A percentile compares a stretch with the other conserved stretches of the same genome.
Conservation (phyloP, 805 yeast species). For the Candida tammaniensis region DNA sequence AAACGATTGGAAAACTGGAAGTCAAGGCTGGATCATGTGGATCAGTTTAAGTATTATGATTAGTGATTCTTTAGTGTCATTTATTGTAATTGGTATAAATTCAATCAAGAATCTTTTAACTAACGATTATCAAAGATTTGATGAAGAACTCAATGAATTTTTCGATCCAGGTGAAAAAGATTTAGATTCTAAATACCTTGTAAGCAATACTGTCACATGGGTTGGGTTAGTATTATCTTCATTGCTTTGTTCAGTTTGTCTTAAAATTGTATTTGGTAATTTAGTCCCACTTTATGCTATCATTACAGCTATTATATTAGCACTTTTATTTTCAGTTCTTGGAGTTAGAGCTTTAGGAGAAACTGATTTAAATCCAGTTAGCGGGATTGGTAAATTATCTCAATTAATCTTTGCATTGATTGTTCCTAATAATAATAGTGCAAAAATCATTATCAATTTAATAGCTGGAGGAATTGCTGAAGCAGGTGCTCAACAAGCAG, state of each 20-base stretch:
- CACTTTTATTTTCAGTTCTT: slow-evolving; percentile 74
- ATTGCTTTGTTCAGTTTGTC: slow-evolving; percentile 60
- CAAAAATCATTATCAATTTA: slow-evolving; percentile 77
- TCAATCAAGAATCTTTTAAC: slow-evolving; percentile 24
- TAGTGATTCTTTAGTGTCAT: slow-evolving; percentile 82
- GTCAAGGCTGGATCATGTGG: slow-evolving; percentile 98
- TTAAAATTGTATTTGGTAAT: slow-evolving; percentile 66
- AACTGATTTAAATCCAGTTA: slow-evolving; percentile 94
- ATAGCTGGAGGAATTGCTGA: slow-evolving; percentile 97
- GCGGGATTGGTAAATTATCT: slow-evolving; percentile 93
- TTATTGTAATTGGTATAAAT: slow-evolving; percentile 55
- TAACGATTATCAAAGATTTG: neutral
- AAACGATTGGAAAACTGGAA: slow-evolving; percentile 91
- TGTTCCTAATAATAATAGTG: slow-evolving; percentile 71
- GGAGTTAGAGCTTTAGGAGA: slow-evolving; percentile 96
- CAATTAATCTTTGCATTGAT: slow-evolving; percentile 84
- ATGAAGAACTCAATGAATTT: slow-evolving; percentile 1
- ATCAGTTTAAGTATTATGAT: slow-evolving; percentile 90
- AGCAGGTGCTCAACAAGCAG: slow-evolving; percentile 99
- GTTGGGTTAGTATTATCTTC: slow-evolving; percentile 67
- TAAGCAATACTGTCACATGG: slow-evolving; percentile 47
- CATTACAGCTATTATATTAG: slow-evolving; percentile 65
- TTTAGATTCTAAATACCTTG: slow-evolving; percentile 38
- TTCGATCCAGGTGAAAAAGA: slow-evolving; percentile 3
- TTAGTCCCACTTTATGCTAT: slow-evolving; percentile 71